These are phyloP conservation scores for Cenchrus fungigraminus DNA, from an alignment of 176 grass and related monocot genomes.

Conservation along the genomic window DNA sequence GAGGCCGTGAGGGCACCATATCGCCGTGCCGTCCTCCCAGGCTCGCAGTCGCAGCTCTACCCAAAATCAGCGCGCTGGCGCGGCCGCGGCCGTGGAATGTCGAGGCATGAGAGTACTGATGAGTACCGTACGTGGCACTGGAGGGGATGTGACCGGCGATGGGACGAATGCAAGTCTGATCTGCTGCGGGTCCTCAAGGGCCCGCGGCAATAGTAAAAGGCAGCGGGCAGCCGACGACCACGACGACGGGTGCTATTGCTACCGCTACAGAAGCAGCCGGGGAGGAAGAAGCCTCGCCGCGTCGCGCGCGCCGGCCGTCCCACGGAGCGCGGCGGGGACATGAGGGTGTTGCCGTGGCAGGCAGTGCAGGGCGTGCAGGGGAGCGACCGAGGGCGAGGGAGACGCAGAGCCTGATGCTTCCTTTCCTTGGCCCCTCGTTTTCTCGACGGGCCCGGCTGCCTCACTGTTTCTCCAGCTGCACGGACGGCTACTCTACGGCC, in stretches of 20 bases:
- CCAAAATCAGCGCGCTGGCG: background rate
- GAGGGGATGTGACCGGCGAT: constrained; percentile 11
- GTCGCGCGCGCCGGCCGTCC: no score
- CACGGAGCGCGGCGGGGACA: no score
- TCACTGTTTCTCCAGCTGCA: background rate
- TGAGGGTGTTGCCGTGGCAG: no score
- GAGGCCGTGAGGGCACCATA: no score
- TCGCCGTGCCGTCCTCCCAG: no score
- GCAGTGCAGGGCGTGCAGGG: no score
- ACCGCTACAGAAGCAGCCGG: no score
- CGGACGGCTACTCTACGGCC: no score
- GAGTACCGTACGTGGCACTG: background rate
- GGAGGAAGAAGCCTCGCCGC: no score
- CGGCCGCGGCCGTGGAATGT: background rate
- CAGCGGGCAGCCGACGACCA: background rate
- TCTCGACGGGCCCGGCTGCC: background rate
- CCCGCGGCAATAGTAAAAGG: background rate
- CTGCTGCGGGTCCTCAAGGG: background rate
- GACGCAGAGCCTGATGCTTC: background rate
- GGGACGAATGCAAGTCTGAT: constrained; percentile 15
- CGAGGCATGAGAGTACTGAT: no score
- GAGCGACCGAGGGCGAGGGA: constrained; percentile 1
- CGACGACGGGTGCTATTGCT: no score
- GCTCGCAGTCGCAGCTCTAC: background rate
- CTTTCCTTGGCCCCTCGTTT: background rate